A percentile compares a stretch with the other conserved stretches of the same genome.
These are phyloP conservation scores for Yamadazyma diddensiae DNA, from an alignment of 1,139 yeast genomes.

Conservation along the genomic window DNA sequence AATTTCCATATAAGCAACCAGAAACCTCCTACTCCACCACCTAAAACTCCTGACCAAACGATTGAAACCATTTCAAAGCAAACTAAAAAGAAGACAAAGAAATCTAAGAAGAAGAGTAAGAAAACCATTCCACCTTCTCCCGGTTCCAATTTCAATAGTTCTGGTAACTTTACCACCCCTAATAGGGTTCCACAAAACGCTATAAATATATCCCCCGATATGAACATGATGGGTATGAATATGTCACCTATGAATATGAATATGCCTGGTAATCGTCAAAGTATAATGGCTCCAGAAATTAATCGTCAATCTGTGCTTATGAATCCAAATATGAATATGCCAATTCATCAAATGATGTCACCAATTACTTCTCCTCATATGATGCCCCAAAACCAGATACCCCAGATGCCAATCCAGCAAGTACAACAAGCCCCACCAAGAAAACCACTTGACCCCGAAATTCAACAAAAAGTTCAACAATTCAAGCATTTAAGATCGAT, in stretches of 20 bases:
- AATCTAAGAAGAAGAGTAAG: constrained; percentile 6
- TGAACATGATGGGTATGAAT: constrained; percentile 1
- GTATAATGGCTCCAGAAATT: constrained; percentile 18
- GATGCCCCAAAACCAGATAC: too few relatives aligned
- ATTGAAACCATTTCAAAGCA: constrained; percentile 4
- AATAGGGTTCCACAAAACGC: constrained; percentile 1
- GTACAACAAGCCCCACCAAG: too few relatives aligned
- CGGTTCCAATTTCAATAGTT: background rate
- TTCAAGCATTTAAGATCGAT: constrained; percentile 33
- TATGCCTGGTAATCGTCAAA: constrained; percentile 17
- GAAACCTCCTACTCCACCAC: constrained; percentile 1
- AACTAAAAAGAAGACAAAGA: constrained; percentile 7
- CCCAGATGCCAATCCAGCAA: too few relatives aligned
- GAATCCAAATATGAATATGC: constrained; percentile 6
- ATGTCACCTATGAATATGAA: constrained; percentile 4
- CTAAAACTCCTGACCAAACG: constrained; percentile 2
- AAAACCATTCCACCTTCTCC: background rate
- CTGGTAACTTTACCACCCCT: background rate
- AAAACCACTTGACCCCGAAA: constrained; percentile 18
- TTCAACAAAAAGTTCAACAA: constrained; percentile 33
- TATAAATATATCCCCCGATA: constrained; percentile 1
- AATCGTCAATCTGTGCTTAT: constrained; percentile 21
- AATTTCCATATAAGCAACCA: constrained; percentile 22
- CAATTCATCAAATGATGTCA: constrained; percentile 5
- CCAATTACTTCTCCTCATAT: constrained; percentile 1